Percentiles rank a stretch among this genome's conserved stretches.
Conservation (phyloP, 2,329 filamentous ascomycete species). For the Neoascochyta sp. region DNA sequence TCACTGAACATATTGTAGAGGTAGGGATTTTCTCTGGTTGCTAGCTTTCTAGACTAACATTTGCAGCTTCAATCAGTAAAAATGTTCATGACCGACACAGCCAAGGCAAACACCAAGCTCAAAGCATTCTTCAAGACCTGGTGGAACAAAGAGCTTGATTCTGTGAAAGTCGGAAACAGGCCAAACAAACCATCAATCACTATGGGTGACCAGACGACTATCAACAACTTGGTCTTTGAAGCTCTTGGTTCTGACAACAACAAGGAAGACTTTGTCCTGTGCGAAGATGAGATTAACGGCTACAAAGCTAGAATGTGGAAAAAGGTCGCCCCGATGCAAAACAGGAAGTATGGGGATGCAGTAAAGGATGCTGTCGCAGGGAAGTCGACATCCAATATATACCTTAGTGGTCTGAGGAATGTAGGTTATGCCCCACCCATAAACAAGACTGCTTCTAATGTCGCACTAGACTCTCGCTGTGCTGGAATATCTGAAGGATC, state of each 20-base stretch:
- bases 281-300: constrained; percentile 2
- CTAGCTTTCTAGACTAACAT: no score
- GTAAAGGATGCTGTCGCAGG: constrained; percentile 1
- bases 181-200: constrained; percentile 2
- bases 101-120: no score
- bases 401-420: constrained; percentile 2
- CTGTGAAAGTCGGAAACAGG: constrained; percentile 1
- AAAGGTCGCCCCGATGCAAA: neutral
- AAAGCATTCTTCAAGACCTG: no score
- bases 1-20: constrained; percentile 1
- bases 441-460: no score
- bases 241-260: constrained; percentile 1
- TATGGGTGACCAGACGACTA: neutral
- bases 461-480: no score
- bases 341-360: neutral
- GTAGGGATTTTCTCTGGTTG: no score
- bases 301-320: constrained; percentile 2
- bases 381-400: neutral
- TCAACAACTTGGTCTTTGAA: constrained; percentile 2
- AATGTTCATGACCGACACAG: no score
- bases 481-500: neutral
- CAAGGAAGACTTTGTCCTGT: constrained; percentile 3
- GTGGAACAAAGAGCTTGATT: constrained; percentile 1
- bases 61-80: no score
- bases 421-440: neutral